Conservation (phyloP, 2,329 filamentous ascomycete genomes). For the Ilyonectria robusta region DNA sequence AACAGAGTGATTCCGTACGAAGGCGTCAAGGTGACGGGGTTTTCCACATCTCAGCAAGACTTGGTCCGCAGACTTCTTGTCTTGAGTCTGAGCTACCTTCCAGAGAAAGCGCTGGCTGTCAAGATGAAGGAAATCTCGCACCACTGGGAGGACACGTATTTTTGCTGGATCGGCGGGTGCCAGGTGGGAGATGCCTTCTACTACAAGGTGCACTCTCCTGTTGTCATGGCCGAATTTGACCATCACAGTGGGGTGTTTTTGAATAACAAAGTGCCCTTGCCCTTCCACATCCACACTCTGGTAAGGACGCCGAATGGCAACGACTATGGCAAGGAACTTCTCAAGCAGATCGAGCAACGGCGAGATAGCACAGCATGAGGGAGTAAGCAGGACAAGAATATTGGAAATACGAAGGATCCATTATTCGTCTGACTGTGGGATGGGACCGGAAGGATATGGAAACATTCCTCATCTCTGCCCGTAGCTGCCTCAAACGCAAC, state of each 20-base stretch:
- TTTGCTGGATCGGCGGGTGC: slow-evolving; percentile 81
- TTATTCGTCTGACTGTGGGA: too few species aligned
- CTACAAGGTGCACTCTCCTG: slow-evolving; percentile 81
- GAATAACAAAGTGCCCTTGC: slow-evolving; percentile 77
- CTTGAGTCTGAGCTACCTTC: slow-evolving; percentile 22
- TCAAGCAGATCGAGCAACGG: slow-evolving; percentile 19
- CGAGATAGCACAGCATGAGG: neutral
- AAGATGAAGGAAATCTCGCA: slow-evolving; percentile 66
- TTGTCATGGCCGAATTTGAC: slow-evolving; percentile 81
- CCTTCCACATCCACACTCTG: slow-evolving; percentile 84
- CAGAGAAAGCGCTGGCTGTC: slow-evolving; percentile 17
- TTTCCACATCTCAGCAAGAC: slow-evolving; percentile 20
- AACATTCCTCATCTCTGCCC: neutral
- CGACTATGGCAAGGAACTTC: slow-evolving; percentile 74
- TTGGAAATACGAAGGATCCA: neutral
- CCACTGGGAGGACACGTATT: slow-evolving; percentile 78
- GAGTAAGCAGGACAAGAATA: neutral
- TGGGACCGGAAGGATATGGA: neutral
- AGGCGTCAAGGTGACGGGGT: slow-evolving; percentile 64
- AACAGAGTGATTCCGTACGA: slow-evolving; percentile 82
- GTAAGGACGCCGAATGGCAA: slow-evolving; percentile 80
- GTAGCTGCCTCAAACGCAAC: neutral
- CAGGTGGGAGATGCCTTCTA: slow-evolving; percentile 79
- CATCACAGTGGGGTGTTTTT: slow-evolving; percentile 84
- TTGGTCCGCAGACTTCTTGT: slow-evolving; percentile 11